Conservation (phyloP, 768 basidiomycete genomes). For the Tricholoma furcatifolium region DNA sequence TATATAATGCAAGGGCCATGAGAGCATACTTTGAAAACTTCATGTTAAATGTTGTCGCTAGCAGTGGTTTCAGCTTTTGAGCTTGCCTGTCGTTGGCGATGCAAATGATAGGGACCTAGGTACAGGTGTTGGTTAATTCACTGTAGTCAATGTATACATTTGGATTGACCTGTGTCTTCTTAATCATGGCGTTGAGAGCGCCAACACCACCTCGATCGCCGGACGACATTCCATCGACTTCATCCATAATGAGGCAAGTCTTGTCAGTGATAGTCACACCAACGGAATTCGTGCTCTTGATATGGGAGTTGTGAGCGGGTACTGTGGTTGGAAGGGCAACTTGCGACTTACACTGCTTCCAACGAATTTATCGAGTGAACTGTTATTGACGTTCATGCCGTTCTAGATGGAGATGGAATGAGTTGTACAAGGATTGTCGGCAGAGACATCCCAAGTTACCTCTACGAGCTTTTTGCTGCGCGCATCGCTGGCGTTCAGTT, state of each 20-base stretch:
- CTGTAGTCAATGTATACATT: not conserved
- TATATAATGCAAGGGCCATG: not conserved
- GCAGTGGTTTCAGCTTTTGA: conserved; percentile 90
- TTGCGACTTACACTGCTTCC: conserved; percentile 45
- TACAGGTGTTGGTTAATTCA: not conserved
- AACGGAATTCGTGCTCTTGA: conserved; percentile 58
- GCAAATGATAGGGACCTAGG: conserved; percentile 92
- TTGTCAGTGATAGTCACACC: conserved; percentile 77
- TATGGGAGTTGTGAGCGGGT: not conserved
- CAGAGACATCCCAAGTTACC: conserved; percentile 40
- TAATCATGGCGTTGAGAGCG: conserved; percentile 87
- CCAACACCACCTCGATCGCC: conserved; percentile 97
- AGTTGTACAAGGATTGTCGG: not conserved
- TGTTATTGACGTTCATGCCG: conserved; percentile 87
- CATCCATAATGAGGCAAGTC: conserved; percentile 96
- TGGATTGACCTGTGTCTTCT: conserved; percentile 77
- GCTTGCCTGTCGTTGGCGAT: conserved; percentile 89
- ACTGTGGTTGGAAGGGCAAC: not conserved
- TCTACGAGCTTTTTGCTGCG: conserved; percentile 97
- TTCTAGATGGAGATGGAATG: conserved; percentile 43
- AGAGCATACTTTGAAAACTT: conserved; percentile 69
- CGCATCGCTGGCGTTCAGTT: conserved; percentile 94
- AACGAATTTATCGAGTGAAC: conserved; percentile 85
- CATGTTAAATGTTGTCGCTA: conserved; percentile 68
- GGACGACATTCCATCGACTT: conserved; percentile 98